A percentile compares a stretch with the other conserved stretches of the same genome.
phyloP scores from a whole-genome alignment of 1,284 basidiomycete genomes.

The Ustilago lituana region DNA sequence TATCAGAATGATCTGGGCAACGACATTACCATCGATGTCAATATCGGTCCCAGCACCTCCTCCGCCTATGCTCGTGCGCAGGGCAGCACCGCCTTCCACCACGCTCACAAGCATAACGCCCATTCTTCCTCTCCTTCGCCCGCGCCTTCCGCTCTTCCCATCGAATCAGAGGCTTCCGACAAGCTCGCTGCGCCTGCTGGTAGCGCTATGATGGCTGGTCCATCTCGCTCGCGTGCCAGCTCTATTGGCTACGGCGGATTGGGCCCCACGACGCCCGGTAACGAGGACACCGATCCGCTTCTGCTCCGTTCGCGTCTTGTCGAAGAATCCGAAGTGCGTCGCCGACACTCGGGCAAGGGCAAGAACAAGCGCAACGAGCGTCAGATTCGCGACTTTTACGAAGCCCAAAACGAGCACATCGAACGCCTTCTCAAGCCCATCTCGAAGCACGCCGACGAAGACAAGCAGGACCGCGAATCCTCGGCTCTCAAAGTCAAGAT shows the following conservation, averaged over 20 bases:
- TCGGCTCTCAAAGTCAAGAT: constrained; percentile 74
- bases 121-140: constrained; percentile 26
- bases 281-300: constrained; percentile 68
- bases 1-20: constrained; percentile 29
- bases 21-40: constrained; percentile 49
- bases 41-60: constrained; percentile 48
- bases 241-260: constrained; percentile 32
- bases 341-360: constrained; percentile 65
- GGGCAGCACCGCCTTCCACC: constrained; percentile 41
- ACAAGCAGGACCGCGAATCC: constrained; percentile 74
- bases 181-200: constrained; percentile 8
- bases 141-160: neutral
- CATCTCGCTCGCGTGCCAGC: constrained; percentile 37
- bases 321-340: constrained; percentile 67
- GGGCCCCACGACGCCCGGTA: constrained; percentile 16
- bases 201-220: neutral
- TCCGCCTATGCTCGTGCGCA: constrained; percentile 45
- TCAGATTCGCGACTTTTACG: constrained; percentile 77
- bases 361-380: constrained; percentile 66
- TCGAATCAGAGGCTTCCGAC: neutral
- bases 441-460: constrained; percentile 82
- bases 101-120: constrained; percentile 33
- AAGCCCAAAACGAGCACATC: constrained; percentile 88
- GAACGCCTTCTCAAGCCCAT: constrained; percentile 84
- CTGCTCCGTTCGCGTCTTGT: constrained; percentile 68